Evolutionary conservation across 768 basidiomycete genomes (phyloP).

Genomic region (Obba rivulosa): DNA sequence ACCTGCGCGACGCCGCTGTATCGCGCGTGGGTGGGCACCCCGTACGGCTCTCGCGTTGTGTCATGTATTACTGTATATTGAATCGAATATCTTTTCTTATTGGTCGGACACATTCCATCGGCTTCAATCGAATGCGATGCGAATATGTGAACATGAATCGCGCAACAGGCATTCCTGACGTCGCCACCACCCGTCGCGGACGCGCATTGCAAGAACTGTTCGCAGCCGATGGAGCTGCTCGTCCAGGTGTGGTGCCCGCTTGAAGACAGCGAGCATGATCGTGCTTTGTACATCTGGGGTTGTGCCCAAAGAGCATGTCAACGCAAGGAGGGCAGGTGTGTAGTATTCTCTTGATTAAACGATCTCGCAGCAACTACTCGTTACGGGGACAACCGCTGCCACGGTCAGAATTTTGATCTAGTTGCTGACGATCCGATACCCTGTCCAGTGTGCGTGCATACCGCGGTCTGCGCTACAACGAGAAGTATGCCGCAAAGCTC

Average conservation of each 20-base stretch:
- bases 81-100: slow-evolving; percentile 24
- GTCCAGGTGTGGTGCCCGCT: slow-evolving; percentile 90
- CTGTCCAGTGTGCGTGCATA: slow-evolving; percentile 74
- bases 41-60: slow-evolving; percentile 61
- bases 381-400: background rate
- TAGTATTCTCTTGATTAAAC: background rate
- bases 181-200: slow-evolving; percentile 54
- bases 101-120: background rate
- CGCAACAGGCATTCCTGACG: slow-evolving; percentile 63
- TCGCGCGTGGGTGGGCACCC: slow-evolving; percentile 89
- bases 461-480: slow-evolving; percentile 70
- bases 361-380: background rate
- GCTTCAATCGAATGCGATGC: no score
- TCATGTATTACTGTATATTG: slow-evolving; percentile 38
- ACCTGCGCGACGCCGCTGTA: slow-evolving; percentile 72
- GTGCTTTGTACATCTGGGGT: slow-evolving; percentile 82
- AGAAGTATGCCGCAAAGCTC: slow-evolving; percentile 69
- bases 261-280: slow-evolving; percentile 78
- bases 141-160: background rate
- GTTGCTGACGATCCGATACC: slow-evolving; percentile 1
- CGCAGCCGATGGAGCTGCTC: slow-evolving; percentile 71
- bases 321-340: slow-evolving; percentile 67
- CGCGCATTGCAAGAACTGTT: slow-evolving; percentile 69
- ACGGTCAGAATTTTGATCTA: background rate
- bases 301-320: slow-evolving; percentile 71